Evolutionary conservation across 495 filamentous ascomycete genomes (phyloP).

Genomic region (Aspergillus bridgeri): DNA sequence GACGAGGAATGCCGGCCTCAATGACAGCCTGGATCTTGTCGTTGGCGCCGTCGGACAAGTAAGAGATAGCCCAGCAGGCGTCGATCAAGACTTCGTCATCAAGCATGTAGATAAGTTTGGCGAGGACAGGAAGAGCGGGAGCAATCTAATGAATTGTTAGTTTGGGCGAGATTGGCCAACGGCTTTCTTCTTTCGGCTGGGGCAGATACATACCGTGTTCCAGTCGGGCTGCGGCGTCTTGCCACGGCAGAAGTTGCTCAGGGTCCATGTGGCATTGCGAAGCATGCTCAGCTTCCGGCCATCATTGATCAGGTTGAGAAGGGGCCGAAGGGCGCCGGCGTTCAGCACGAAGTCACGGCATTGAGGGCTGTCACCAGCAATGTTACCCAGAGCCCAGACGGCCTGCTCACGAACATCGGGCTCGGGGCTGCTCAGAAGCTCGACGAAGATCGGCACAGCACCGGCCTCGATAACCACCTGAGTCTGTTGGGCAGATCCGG

Average conservation of each 20-base stretch:
- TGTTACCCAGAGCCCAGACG: conserved; percentile 98
- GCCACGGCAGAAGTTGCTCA: conserved; percentile 99
- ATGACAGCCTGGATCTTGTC: conserved; percentile 99
- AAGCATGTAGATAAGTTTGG: conserved; percentile 96
- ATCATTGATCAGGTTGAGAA: conserved; percentile 86
- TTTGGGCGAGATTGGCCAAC: neutral
- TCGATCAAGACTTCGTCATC: conserved; percentile 99
- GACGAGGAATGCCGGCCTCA: conserved; percentile 94
- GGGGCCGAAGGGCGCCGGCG: conserved; percentile 83
- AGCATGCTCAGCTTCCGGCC: conserved; percentile 99
- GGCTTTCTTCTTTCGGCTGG: neutral
- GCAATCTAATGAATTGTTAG: conserved; percentile 62
- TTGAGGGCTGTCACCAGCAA: conserved; percentile 95
- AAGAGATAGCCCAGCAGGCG: conserved; percentile 99
- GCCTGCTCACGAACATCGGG: conserved; percentile 98
- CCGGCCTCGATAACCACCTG: conserved; percentile 98
- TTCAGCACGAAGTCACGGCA: conserved; percentile 95
- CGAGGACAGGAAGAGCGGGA: conserved; percentile 91
- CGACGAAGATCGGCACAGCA: conserved; percentile 97
- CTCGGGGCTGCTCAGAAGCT: conserved; percentile 90
- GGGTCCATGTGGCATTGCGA: conserved; percentile 96
- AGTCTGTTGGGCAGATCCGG: conserved; percentile 93
- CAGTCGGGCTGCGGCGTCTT: conserved; percentile 99
- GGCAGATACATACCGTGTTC: conserved; percentile 63
- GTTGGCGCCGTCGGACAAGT: conserved; percentile 97